Evolutionary conservation across 23 red algal genomes (phyloP).

Genomic region (Chondrus crispus): DNA sequence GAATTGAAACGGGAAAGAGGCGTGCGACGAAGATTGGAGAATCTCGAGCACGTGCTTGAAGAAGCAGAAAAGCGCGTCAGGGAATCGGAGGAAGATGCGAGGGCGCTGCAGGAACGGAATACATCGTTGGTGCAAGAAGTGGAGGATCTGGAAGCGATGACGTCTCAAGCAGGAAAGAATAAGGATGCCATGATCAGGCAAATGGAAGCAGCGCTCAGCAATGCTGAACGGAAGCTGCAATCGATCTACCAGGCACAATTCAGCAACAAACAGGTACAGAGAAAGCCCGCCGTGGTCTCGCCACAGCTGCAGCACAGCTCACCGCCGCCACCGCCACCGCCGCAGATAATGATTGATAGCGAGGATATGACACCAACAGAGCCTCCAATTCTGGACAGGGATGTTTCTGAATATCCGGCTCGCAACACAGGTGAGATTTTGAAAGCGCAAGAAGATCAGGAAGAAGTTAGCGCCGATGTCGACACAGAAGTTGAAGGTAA

Average conservation of each 20-base stretch:
- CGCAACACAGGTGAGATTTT: neutral
- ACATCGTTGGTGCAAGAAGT: conserved; percentile 46
- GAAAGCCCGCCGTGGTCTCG: neutral
- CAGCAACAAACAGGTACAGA: no score
- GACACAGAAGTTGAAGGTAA: no score
- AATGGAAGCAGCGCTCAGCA: conserved; percentile 60
- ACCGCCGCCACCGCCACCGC: neutral
- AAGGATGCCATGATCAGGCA: conserved; percentile 77
- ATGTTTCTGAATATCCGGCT: neutral
- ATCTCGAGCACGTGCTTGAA: neutral
- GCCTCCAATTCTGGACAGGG: no score
- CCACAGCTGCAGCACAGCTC: neutral
- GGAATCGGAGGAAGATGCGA: neutral
- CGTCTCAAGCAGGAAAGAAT: conserved; percentile 27
- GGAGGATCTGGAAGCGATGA: conserved; percentile 45
- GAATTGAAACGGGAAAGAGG: conserved; percentile 10
- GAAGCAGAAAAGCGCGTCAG: conserved; percentile 10
- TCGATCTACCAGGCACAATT: neutral
- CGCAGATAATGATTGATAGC: neutral
- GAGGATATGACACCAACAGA: neutral
- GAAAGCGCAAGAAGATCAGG: no score
- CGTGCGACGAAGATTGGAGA: neutral
- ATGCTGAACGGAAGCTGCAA: conserved; percentile 59
- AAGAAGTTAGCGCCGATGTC: no score
- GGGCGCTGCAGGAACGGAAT: conserved; percentile 10